Evolutionary conservation across 2,329 filamentous ascomycete species (phyloP).

Genomic region (Elsinoe arachidis): DNA sequence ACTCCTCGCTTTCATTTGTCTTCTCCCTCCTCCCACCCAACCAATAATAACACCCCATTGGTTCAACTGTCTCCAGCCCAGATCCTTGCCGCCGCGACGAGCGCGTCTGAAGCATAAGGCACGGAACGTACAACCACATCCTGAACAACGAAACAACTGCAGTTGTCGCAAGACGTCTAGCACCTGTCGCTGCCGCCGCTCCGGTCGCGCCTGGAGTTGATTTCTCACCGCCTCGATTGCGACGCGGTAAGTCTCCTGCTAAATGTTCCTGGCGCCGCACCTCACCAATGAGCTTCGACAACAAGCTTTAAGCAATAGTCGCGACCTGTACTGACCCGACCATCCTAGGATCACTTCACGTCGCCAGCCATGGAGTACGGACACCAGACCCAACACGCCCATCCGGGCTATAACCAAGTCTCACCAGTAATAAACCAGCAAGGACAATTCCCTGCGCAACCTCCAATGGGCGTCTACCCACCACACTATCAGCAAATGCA

Average conservation of each 20-base stretch:
- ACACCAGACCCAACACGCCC: constrained; percentile 36
- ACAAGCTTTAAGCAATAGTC: background rate
- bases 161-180: background rate
- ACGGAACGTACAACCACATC: background rate
- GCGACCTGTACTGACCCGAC: constrained; percentile 16
- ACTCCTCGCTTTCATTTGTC: background rate
- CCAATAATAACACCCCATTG: constrained; percentile 3
- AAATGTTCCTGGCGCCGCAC: background rate
- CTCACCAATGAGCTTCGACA: background rate
- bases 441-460: constrained; percentile 50
- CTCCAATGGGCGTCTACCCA: constrained; percentile 71
- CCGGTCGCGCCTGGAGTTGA: background rate
- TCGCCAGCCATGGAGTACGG: constrained; percentile 40
- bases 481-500: constrained; percentile 66
- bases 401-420: constrained; percentile 49
- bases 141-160: background rate
- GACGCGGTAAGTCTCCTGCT: background rate
- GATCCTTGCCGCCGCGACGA: background rate
- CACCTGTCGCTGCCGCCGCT: background rate
- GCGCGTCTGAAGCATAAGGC: too few relatives aligned
- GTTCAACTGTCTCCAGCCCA: background rate
- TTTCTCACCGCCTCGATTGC: background rate
- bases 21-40: background rate
- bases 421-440: constrained; percentile 74
- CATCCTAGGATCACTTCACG: constrained; percentile 14